Evolutionary conservation across 139 green algal genomes (phyloP), one percentile per base, ranked within the genome.

Genomic region (Raphidocelis subcapitata): DNA sequence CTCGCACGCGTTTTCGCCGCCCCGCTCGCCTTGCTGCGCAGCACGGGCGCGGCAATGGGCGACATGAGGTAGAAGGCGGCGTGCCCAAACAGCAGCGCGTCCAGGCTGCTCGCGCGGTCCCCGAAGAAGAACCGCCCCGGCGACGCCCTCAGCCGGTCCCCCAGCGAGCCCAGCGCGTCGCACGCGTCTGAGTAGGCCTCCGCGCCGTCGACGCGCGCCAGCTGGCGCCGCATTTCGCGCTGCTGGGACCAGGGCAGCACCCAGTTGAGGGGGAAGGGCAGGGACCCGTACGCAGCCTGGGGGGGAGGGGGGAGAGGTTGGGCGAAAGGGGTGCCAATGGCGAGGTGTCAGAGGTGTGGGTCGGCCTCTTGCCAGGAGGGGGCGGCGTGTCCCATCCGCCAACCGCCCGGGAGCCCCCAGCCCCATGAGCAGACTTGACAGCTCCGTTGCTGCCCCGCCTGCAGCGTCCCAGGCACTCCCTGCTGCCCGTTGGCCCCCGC

Each of bases 51-150:
- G 5, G 81, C 81, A 8, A 86, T 79, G 3, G 82, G 81, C 26
- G 82, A 84, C 1, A 33, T 29, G 3, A 75, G 70, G 60, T 87
- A 87, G 70, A 85, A 91, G 5, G 83, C 56, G 54, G 91, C 77
- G 66, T 91, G 85, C 1, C 82, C 85, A 44, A 80, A 80, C 61
- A 93, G 72, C 67, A 90, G 69, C 2, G 88, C 88, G 70, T 93
- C 88, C 23, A 90, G 26, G 51, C 71, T 89, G 85, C 79, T 82
- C 33, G 88, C 85, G 3, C 32, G n/a, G 24, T 64, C 29, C 0
- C 88, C 88, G 28, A 93, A 87, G 46, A 92, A 80, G 78, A 79
- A 93, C 24, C 33, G 47, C 0, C 73, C 77, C 3, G n/a, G 3
- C 3, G 51, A 66, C 28, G 77, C 65, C 23, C 57, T 52, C 41